Percentiles rank a stretch among this genome's conserved stretches.
These are phyloP conservation scores for Penicillium subrubescens DNA, from an alignment of 495 filamentous ascomycete species.

Conservation along the genomic window DNA sequence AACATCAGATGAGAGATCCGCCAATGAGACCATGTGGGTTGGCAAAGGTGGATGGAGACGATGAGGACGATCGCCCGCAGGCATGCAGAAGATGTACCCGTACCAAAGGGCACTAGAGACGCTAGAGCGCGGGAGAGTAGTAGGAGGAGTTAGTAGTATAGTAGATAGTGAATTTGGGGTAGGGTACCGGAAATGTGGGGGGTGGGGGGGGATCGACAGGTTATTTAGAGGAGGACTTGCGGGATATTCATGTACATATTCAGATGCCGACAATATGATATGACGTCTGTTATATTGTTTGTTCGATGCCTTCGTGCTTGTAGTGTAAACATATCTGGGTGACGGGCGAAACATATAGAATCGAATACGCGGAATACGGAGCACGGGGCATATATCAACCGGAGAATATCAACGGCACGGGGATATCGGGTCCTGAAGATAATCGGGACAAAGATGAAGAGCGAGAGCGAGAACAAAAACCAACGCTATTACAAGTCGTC, in stretches of 20 bases:
- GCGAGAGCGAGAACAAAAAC: neutral
- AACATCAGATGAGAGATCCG: slow-evolving; percentile 16
- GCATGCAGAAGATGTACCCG: slow-evolving; percentile 18
- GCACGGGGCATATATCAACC: slow-evolving; percentile 16
- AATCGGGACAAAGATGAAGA: slow-evolving; percentile 2
- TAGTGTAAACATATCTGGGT: neutral
- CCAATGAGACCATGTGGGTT: slow-evolving; percentile 29
- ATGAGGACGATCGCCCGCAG: slow-evolving; percentile 18
- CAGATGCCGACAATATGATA: neutral
- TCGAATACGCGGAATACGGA: neutral
- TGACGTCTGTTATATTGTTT: neutral
- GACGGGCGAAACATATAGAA: neutral
- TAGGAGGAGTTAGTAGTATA: neutral
- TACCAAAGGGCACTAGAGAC: slow-evolving; percentile 3
- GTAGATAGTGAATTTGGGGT: neutral
- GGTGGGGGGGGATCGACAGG: slow-evolving; percentile 25
- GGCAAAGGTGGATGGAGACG: slow-evolving; percentile 1
- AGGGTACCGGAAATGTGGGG: slow-evolving; percentile 15
- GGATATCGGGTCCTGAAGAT: neutral
- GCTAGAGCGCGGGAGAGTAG: neutral
- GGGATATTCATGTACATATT: neutral
- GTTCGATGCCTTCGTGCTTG: neutral
- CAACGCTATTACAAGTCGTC: neutral
- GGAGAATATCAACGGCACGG: slow-evolving; percentile 12
- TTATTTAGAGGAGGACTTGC: neutral